Conservation (phyloP, 2,329 filamentous ascomycete species). For the Bipolaris gigantea region DNA sequence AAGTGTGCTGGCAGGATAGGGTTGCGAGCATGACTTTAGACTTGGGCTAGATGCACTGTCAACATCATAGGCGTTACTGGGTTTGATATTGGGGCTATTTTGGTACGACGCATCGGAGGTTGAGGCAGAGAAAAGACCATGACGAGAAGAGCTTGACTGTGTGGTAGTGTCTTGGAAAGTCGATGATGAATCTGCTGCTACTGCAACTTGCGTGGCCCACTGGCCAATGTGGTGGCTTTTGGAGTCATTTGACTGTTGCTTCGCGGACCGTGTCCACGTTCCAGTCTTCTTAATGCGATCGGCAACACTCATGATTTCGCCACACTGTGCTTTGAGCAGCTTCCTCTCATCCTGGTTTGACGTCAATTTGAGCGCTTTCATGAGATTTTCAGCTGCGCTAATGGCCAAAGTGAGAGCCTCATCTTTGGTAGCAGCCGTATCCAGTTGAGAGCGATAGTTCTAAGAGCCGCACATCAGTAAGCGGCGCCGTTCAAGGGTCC, state of each 20-base stretch:
- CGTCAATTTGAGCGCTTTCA: constrained; percentile 70
- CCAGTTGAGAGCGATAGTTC: constrained; percentile 49
- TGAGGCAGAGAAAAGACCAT: constrained; percentile 12
- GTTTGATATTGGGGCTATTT: constrained; percentile 8
- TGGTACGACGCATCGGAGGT: constrained; percentile 12
- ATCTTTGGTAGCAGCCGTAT: constrained; percentile 55
- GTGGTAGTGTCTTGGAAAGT: constrained; percentile 2
- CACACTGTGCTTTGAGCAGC: constrained; percentile 68
- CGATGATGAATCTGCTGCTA: constrained; percentile 2
- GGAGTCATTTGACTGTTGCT: constrained; percentile 7
- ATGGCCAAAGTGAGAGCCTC: constrained; percentile 77
- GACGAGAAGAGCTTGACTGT: constrained; percentile 11
- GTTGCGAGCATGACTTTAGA: background rate
- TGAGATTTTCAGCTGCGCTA: constrained; percentile 75
- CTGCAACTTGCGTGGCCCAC: constrained; percentile 30
- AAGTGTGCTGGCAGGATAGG: background rate
- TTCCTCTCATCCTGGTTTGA: constrained; percentile 64
- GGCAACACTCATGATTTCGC: constrained; percentile 69
- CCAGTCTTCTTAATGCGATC: constrained; percentile 69
- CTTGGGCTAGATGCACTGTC: background rate
- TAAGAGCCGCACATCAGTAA: constrained; percentile 25
- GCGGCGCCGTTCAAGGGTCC: background rate
- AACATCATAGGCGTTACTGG: background rate
- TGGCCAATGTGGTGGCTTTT: constrained; percentile 23
- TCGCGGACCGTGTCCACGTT: constrained; percentile 27